These are phyloP conservation scores for Curvularia lunata DNA, from an alignment of 2,329 filamentous ascomycete genomes.

Conservation along the genomic window DNA sequence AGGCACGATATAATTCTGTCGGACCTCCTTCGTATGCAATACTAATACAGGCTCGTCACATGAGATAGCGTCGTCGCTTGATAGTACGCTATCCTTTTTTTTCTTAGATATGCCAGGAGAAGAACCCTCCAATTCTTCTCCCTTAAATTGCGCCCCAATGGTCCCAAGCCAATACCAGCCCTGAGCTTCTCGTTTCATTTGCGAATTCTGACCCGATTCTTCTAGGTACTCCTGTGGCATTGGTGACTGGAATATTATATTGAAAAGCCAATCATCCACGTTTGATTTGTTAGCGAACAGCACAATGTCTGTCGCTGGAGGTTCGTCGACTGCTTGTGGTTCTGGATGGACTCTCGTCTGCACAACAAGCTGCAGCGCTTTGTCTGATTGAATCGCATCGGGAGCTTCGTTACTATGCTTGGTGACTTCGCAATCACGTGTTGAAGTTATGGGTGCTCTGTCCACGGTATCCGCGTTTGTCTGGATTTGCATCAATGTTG, in stretches of 20 bases:
- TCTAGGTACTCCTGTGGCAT: neutral
- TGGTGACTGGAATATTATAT: neutral
- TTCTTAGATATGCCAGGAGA: neutral
- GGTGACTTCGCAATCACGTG: neutral
- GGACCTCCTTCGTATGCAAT: neutral
- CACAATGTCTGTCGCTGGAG: neutral
- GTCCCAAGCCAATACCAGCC: neutral
- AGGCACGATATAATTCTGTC: too few species aligned
- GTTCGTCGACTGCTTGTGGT: neutral
- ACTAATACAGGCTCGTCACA: neutral
- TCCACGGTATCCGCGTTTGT: too few species aligned
- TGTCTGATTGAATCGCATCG: neutral
- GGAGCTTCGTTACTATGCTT: neutral
- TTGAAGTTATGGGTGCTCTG: neutral
- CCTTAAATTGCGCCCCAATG: slow-evolving; percentile 1
- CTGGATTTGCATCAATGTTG: neutral
- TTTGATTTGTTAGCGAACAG: neutral
- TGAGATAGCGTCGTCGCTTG: neutral
- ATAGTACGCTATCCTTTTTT: neutral
- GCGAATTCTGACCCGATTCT: neutral
- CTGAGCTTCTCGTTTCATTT: neutral
- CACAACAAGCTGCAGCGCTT: neutral
- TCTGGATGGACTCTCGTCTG: neutral
- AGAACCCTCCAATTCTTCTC: neutral
- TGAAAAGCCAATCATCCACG: neutral